Evolutionary conservation across 352 stramenopile species (phyloP).

Genomic region (Pythium utonaiense): DNA sequence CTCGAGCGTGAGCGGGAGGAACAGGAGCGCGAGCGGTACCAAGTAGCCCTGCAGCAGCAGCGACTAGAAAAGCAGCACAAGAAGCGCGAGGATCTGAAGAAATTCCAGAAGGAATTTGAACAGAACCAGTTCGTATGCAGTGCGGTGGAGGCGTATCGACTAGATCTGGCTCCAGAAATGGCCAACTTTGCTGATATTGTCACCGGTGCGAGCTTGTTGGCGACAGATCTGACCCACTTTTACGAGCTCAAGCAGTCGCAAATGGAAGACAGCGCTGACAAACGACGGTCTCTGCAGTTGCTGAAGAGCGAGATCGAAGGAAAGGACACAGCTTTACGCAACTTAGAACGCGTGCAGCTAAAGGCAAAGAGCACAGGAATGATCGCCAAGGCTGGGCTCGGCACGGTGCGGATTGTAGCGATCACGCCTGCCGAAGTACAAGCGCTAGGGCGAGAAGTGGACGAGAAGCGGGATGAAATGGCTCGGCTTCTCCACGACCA

Average conservation of each 20-base stretch:
- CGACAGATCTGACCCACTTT: constrained; percentile 50
- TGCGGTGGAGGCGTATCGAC: constrained; percentile 46
- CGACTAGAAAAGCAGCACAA: constrained; percentile 41
- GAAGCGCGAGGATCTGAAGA: constrained; percentile 56
- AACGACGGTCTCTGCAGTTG: constrained; percentile 32
- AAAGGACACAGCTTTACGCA: constrained; percentile 46
- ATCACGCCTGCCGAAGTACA: constrained; percentile 46
- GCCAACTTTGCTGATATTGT: constrained; percentile 36
- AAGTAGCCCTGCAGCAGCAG: constrained; percentile 45
- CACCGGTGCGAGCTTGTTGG: constrained; percentile 32
- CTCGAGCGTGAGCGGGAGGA: constrained; percentile 50
- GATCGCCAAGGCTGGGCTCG: constrained; percentile 66
- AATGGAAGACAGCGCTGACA: constrained; percentile 38
- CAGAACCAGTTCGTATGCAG: constrained; percentile 58
- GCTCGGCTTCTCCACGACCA: constrained; percentile 39
- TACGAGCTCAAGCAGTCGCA: constrained; percentile 56
- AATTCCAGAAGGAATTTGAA: constrained; percentile 60
- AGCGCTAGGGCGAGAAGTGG: constrained; percentile 34
- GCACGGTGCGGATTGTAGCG: constrained; percentile 62
- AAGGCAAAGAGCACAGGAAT: constrained; percentile 67
- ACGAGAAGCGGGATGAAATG: constrained; percentile 43
- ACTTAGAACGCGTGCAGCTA: constrained; percentile 55
- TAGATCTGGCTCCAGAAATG: constrained; percentile 41
- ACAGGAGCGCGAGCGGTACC: constrained; percentile 32
- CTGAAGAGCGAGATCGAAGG: constrained; percentile 21